Evolutionary conservation across 257 asterid genomes (phyloP).

Genomic region (Penstemon davidsonii): DNA sequence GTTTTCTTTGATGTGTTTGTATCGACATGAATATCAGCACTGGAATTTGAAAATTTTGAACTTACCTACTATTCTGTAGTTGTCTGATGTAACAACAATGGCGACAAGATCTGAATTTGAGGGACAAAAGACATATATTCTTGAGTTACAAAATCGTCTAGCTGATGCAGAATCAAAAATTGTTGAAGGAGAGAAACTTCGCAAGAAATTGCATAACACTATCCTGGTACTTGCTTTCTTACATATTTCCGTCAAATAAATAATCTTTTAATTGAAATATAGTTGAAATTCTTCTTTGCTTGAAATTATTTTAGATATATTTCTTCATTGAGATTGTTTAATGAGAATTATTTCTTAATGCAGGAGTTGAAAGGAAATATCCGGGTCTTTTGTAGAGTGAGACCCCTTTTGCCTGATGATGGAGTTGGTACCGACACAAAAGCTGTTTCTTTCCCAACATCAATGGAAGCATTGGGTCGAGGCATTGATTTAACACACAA

Average conservation of each 20-base stretch:
- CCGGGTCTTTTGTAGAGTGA: slow-evolving; percentile 91
- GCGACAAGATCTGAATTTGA: slow-evolving; percentile 74
- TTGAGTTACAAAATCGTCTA: slow-evolving; percentile 62
- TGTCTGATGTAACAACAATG: slow-evolving; percentile 62
- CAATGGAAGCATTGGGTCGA: slow-evolving; percentile 72
- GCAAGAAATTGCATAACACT: slow-evolving; percentile 90
- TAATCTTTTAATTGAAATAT: neutral
- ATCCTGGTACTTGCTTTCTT: slow-evolving; percentile 59
- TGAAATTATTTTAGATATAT: neutral
- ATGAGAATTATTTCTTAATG: slow-evolving; percentile 13
- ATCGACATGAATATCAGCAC: neutral
- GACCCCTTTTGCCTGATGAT: slow-evolving; percentile 83
- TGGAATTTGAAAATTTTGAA: neutral
- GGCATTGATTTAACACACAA: slow-evolving; percentile 78
- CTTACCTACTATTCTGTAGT: slow-evolving; percentile 39
- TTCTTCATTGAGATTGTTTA: neutral
- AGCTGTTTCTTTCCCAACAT: slow-evolving; percentile 70
- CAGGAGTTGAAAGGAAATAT: slow-evolving; percentile 97
- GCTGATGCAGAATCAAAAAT: slow-evolving; percentile 79
- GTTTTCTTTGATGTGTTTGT: neutral
- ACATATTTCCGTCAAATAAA: neutral
- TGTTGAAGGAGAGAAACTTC: slow-evolving; percentile 81
- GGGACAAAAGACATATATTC: slow-evolving; percentile 50
- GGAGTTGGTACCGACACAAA: slow-evolving; percentile 57
- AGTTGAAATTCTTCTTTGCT: slow-evolving; percentile 1